A percentile compares a stretch with the other conserved stretches of the same genome.
phyloP scores from a whole-genome alignment of 805 yeast species.

The Novakomyces olei region DNA sequence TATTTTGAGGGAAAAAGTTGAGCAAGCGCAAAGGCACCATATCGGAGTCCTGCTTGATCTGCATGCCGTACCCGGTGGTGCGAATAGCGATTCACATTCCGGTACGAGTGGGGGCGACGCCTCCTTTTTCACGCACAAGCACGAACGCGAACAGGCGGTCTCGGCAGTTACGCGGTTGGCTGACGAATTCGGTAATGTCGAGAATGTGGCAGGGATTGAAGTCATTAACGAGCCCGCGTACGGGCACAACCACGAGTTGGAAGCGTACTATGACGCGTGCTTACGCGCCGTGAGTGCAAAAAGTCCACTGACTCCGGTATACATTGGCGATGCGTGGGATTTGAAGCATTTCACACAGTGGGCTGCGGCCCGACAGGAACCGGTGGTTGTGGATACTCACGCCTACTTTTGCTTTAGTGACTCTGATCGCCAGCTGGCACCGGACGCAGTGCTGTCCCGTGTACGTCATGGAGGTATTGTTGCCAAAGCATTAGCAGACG shows the following conservation, averaged over 20 bases:
- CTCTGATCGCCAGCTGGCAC: slow-evolving; percentile 47
- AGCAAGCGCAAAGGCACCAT: slow-evolving; percentile 29
- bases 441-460: too few relatives aligned
- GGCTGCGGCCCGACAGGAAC: slow-evolving; percentile 30
- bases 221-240: slow-evolving; percentile 67
- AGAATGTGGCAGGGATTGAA: slow-evolving; percentile 64
- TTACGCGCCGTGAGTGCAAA: slow-evolving; percentile 26
- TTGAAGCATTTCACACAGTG: slow-evolving; percentile 56
- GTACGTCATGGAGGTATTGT: too few relatives aligned
- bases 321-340: slow-evolving; percentile 91
- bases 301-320: slow-evolving; percentile 51
- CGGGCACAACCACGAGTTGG: slow-evolving; percentile 13
- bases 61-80: slow-evolving; percentile 85
- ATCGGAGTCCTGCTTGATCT: slow-evolving; percentile 66
- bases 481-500: slow-evolving; percentile 33
- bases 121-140: slow-evolving; percentile 35
- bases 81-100: slow-evolving; percentile 66
- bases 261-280: not conserved
- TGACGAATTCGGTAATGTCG: slow-evolving; percentile 30
- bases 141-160: slow-evolving; percentile 22
- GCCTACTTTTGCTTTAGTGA: slow-evolving; percentile 71
- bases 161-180: slow-evolving; percentile 39
- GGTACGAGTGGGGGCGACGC: slow-evolving; percentile 41
- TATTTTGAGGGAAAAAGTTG: not conserved
- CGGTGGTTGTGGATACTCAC: slow-evolving; percentile 58